phyloP scores from a whole-genome alignment of 768 basidiomycete genomes.

The Russula virescens region DNA sequence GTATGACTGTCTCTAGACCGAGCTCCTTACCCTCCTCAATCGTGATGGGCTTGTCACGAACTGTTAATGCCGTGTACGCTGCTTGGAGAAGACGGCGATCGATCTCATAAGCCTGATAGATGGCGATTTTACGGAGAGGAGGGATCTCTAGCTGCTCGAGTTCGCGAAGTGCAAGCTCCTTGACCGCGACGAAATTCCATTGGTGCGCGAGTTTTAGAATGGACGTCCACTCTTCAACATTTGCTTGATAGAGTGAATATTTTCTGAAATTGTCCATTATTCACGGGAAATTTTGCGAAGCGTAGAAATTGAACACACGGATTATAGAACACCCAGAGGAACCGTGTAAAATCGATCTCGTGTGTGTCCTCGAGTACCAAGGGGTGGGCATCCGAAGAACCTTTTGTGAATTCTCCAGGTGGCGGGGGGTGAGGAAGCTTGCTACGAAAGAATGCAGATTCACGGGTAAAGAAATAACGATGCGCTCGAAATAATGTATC shows the following conservation, averaged over 20 bases:
- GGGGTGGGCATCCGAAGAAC: conserved; percentile 28
- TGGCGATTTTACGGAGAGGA: conserved; percentile 48
- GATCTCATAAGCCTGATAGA: conserved; percentile 51
- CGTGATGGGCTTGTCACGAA: conserved; percentile 45
- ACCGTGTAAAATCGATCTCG: conserved; percentile 46
- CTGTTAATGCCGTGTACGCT: conserved; percentile 47
- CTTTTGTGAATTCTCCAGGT: conserved; percentile 25
- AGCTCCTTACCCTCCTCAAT: conserved; percentile 52
- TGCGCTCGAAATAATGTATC: conserved; percentile 54
- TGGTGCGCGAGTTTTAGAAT: conserved; percentile 49
- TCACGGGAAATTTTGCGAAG: neutral
- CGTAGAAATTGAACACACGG: conserved; percentile 36
- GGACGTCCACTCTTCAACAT: conserved; percentile 45
- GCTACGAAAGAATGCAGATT: conserved; percentile 37
- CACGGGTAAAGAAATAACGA: conserved; percentile 57
- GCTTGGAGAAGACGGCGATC: conserved; percentile 46
- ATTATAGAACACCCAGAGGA: conserved; percentile 62
- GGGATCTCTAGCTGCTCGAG: conserved; percentile 41
- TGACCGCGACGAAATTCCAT: conserved; percentile 53
- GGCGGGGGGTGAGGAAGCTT: conserved; percentile 26
- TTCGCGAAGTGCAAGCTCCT: conserved; percentile 47
- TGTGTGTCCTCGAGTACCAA: conserved; percentile 38
- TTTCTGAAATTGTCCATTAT: conserved; percentile 33
- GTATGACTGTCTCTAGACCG: conserved; percentile 51
- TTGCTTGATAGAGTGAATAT: conserved; percentile 51